Conservation (phyloP, 148 eudicot species). For the Suaeda aralocaspica region DNA sequence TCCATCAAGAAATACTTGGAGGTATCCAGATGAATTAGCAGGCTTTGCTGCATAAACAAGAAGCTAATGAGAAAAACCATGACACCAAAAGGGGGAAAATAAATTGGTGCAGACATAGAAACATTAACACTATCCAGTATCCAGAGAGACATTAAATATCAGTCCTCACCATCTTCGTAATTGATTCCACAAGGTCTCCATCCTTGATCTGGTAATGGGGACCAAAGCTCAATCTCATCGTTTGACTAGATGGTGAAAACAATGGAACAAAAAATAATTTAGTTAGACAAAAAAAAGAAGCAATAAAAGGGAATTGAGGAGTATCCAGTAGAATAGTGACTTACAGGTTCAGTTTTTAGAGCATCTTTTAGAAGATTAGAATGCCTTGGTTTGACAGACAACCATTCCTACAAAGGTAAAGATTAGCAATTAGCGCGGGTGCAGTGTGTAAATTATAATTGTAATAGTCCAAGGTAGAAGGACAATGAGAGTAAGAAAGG, state of each 20-base stretch:
- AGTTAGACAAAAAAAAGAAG: background rate
- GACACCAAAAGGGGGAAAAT: background rate
- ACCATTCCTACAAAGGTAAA: constrained; percentile 59
- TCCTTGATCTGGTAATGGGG: constrained; percentile 73
- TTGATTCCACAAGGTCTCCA: constrained; percentile 65
- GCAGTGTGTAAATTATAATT: no score
- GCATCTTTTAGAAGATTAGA: constrained; percentile 74
- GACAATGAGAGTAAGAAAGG: background rate
- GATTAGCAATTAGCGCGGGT: constrained; percentile 4
- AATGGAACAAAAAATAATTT: background rate
- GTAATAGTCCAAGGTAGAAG: background rate
- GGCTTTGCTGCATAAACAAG: constrained; percentile 52
- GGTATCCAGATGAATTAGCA: constrained; percentile 67
- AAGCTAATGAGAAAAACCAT: constrained; percentile 14
- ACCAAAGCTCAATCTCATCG: constrained; percentile 73
- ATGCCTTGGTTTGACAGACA: constrained; percentile 73
- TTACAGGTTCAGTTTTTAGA: constrained; percentile 59
- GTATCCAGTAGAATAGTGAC: constrained; percentile 27
- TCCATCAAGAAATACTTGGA: constrained; percentile 95
- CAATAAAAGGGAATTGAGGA: background rate
- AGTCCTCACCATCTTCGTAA: constrained; percentile 47
- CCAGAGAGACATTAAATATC: background rate
- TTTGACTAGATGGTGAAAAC: constrained; percentile 41
- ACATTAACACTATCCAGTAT: no score
- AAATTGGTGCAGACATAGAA: no score